These are phyloP conservation scores for Globisporangium carolinianum DNA, from an alignment of 352 stramenopile genomes.

Conservation along the genomic window DNA sequence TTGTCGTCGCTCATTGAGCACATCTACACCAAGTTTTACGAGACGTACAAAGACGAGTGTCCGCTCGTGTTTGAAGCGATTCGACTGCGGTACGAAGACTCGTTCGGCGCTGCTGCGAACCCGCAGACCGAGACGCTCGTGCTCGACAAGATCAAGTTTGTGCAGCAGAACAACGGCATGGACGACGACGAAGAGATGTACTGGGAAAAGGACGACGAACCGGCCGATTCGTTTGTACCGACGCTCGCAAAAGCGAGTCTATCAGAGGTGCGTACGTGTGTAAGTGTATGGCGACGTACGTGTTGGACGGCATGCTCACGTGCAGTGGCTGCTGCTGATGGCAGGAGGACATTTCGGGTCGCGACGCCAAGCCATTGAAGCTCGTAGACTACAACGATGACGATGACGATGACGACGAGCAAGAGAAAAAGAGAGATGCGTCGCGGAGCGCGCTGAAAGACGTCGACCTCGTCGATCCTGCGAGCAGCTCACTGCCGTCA, in stretches of 20 bases:
- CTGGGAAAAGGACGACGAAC: constrained; percentile 67
- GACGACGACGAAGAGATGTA: constrained; percentile 77
- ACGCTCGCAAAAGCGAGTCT: constrained; percentile 29
- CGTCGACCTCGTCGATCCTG: constrained; percentile 17
- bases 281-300: background rate
- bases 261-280: constrained; percentile 29
- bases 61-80: constrained; percentile 71
- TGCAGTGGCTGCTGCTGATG: constrained; percentile 5
- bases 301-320: background rate
- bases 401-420: constrained; percentile 55
- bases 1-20: constrained; percentile 65
- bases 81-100: constrained; percentile 45
- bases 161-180: constrained; percentile 39
- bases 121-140: constrained; percentile 12
- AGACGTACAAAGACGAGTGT: constrained; percentile 60
- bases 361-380: constrained; percentile 37
- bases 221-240: constrained; percentile 25
- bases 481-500: constrained; percentile 10
- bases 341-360: constrained; percentile 39
- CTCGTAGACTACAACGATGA: constrained; percentile 71
- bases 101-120: constrained; percentile 24
- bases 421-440: constrained; percentile 37
- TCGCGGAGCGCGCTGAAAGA: constrained; percentile 23
- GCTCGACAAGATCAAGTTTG: constrained; percentile 41
- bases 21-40: constrained; percentile 77